phyloP scores from a whole-genome alignment of 192 early-diverging fungal genomes.

The Piromyces finnis region DNA sequence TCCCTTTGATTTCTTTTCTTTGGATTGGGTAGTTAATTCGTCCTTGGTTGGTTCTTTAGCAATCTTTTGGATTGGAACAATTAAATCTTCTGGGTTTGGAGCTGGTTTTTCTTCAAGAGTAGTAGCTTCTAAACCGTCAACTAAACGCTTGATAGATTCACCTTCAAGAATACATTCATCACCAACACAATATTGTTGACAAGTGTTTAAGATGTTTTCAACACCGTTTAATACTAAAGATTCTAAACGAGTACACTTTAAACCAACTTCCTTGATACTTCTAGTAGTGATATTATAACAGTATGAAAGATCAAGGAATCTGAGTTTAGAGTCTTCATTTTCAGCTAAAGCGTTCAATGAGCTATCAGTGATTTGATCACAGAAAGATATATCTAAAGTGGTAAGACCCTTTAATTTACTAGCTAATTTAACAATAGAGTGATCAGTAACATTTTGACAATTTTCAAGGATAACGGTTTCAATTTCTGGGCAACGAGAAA shows the following conservation, averaged over 20 bases:
- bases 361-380: not conserved
- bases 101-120: not conserved
- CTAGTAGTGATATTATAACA: not conserved
- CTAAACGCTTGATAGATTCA: not conserved
- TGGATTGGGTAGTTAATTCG: not conserved
- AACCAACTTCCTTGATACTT: not conserved
- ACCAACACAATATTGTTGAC: not conserved
- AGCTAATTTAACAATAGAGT: not conserved
- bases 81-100: not conserved
- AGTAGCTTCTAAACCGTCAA: not conserved
- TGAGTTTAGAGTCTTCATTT: not conserved
- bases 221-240: not conserved
- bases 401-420: not conserved
- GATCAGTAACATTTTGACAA: not conserved
- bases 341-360: not conserved
- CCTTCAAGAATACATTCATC: not conserved
- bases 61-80: not conserved
- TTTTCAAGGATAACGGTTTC: not conserved
- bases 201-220: not conserved
- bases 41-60: not conserved
- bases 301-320: not conserved
- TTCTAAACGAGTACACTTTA: not conserved
- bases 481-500: not conserved
- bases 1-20: not conserved
- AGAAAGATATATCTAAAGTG: not conserved